Base-by-base conservation (phyloP, 2,329 filamentous ascomycete genomes). In the Trichoderma simmonsii region DNA sequence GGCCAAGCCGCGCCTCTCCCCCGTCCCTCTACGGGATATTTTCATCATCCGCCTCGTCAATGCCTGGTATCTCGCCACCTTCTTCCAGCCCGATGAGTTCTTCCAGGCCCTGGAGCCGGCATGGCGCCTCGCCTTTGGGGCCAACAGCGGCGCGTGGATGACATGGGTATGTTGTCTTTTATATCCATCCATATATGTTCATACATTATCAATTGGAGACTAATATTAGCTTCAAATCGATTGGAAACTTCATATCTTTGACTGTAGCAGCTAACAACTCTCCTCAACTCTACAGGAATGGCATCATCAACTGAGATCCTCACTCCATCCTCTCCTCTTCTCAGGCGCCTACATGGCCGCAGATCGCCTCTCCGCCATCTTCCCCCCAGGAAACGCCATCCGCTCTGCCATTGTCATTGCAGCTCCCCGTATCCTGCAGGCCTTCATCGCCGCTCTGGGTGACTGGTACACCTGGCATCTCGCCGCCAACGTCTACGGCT, bases 11-110 rank as follows among this genome's bases (percentile, higher is more conserved):
- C 70, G 63, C 15, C 36, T 61, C 56, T 62, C 43, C 26, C 70
- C 65, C 34, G 59, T 72, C 1, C 59, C 59, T 7, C 60, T 72
- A 2, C 71, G 71, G 15, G 71, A 72, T 39, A 70, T 72, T 54
- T 36, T 98, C 75, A 85, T 89, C 54, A 88, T 97, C 74, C 93
- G 96, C 70, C 86, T 95, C 75, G 81, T 93, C 80, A 97, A 97
- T 83, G 91, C 94, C 36, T 86, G 96, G 76, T 89, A 86, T 74
- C 85, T 97, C 71, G 86, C 89, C 75, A 98, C 96, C 24, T 99
- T 98, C 81, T 99, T 99, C 83, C 96, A 99, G 82, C 96, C 96
- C 32, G 96, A 99, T 84, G 96, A 99, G 82, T 98, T 93, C 85
- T 99, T 96, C 79, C 96, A 99, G 80, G 92, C 94, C 1, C 88